phyloP scores from a whole-genome alignment of 148 eudicot species.

The Suaeda aralocaspica region DNA sequence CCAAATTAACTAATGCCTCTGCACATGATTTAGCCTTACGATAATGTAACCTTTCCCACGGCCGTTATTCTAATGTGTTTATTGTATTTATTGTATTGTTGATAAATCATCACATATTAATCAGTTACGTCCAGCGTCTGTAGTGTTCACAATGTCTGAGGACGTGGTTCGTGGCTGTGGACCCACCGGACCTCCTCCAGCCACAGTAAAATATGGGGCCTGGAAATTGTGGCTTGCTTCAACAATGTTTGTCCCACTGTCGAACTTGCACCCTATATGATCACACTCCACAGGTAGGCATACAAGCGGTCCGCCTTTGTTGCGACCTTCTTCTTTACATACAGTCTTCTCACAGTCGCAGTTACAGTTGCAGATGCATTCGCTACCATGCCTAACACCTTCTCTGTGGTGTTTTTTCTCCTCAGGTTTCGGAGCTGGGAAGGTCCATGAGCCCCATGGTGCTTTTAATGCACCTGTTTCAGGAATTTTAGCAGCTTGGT shows the following conservation, averaged over 20 bases:
- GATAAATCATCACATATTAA: background rate
- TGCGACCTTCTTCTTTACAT: slow-evolving; percentile 8
- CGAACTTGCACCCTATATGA: slow-evolving; percentile 18
- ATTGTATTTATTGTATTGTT: slow-evolving; percentile 5
- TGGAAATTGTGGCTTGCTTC: slow-evolving; percentile 8
- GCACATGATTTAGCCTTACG: slow-evolving; percentile 6
- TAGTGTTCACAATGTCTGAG: slow-evolving; percentile 8
- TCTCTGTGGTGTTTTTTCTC: background rate
- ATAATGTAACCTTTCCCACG: background rate
- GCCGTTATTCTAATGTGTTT: background rate
- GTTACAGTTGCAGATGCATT: slow-evolving; percentile 29
- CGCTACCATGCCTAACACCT: background rate
- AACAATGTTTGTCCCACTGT: slow-evolving; percentile 11
- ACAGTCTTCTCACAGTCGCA: slow-evolving; percentile 22
- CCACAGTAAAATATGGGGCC: slow-evolving; percentile 9
- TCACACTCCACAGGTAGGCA: slow-evolving; percentile 25
- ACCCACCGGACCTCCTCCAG: background rate
- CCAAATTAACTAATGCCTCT: background rate
- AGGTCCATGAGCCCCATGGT: slow-evolving; percentile 20
- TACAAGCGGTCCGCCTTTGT: slow-evolving; percentile 2
- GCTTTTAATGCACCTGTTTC: slow-evolving; percentile 27
- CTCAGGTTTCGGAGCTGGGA: slow-evolving; percentile 22
- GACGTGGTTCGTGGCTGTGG: background rate
- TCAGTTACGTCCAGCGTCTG: slow-evolving; percentile 19
- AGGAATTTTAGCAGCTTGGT: background rate